Conservation (phyloP, 2,329 filamentous ascomycete species). For the Phyllosticta paracitricarpa region DNA sequence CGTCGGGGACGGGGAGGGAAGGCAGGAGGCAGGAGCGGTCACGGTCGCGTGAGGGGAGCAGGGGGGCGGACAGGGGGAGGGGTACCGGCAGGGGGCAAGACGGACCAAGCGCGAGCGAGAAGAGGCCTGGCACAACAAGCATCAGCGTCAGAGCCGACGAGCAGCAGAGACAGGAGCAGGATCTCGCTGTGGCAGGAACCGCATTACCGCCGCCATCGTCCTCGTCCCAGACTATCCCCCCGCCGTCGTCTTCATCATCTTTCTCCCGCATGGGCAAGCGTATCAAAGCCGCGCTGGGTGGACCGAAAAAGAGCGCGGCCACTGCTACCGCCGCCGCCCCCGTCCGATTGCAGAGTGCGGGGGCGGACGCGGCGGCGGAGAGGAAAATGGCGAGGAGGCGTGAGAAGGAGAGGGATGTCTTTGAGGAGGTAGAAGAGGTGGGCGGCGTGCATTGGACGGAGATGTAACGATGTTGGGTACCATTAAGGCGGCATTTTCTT, state of each 20-base stretch:
- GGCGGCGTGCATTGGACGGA: conserved; percentile 10
- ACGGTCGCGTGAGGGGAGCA: background rate
- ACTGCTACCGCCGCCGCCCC: background rate
- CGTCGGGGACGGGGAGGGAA: background rate
- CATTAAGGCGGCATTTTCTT: no score
- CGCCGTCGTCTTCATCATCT: background rate
- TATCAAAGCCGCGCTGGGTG: conserved; percentile 2
- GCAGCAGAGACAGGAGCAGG: background rate
- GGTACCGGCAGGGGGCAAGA: background rate
- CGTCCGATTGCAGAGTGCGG: background rate
- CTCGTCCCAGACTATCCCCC: background rate
- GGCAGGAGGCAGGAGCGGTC: background rate
- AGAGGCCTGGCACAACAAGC: no score
- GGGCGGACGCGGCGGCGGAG: background rate
- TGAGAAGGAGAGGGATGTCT: background rate
- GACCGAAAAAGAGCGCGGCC: background rate
- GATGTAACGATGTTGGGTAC: background rate
- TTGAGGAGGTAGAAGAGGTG: conserved; percentile 5
- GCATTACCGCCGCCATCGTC: background rate
- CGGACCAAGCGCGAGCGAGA: background rate
- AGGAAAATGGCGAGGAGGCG: background rate
- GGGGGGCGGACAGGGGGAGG: background rate
- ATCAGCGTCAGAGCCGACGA: no score
- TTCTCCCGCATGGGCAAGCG: conserved; percentile 2
- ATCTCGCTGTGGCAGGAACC: background rate